Base-by-base conservation (phyloP, 2,329 filamentous ascomycete genomes). In the Mycosphaerelloides madeirae region DNA sequence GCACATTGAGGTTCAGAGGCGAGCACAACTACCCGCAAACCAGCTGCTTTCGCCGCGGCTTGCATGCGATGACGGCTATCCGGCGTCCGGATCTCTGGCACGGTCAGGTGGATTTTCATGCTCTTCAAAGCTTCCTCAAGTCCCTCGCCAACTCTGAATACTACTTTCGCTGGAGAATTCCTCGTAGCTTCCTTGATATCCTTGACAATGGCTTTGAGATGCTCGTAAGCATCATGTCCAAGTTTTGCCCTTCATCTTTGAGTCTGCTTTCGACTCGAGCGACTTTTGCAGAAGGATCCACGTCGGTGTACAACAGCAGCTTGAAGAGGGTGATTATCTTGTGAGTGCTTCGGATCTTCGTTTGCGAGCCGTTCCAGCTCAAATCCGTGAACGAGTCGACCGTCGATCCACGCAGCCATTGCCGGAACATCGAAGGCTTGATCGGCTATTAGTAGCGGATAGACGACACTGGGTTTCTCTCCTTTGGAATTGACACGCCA, bases 1-100 rank as follows among this genome's bases (percentile, higher is more conserved):
- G 47, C 52, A 28, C 46, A 48, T 15, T 47, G 33, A 1, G 50
- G 47, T 31, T 55, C 52, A 3, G 40, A 47, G 7, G 45, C 42
- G 2, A 55, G 43, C 2, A 43, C 33, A 3, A 41, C 43, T 2
- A 51, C 14, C 1, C 15, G 3, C 7, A 50, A 5, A 3, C 50
- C 50, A 20, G 52, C 45, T 1, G 19, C 20, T 16, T 48, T 45
- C 2, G 50, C 48, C 3, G 52, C 50, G 2, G 29, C 7, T 15
- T 53, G 50, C 49, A 54, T 52, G 2, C 35, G 29, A 1, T 37
- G 15, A 13, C 41, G 38, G 2, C 46, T 46, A 12, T 46, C 44
- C 0, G 44, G 39, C 6, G 39, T 35, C 48, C 43, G 52, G 33
- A 49, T 48, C 9, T 54, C 35, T 2, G 51, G 51, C 1, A 49